Evolutionary conservation across 1,284 basidiomycete species (phyloP).

Genomic region (Xerocomus minutiporus): DNA sequence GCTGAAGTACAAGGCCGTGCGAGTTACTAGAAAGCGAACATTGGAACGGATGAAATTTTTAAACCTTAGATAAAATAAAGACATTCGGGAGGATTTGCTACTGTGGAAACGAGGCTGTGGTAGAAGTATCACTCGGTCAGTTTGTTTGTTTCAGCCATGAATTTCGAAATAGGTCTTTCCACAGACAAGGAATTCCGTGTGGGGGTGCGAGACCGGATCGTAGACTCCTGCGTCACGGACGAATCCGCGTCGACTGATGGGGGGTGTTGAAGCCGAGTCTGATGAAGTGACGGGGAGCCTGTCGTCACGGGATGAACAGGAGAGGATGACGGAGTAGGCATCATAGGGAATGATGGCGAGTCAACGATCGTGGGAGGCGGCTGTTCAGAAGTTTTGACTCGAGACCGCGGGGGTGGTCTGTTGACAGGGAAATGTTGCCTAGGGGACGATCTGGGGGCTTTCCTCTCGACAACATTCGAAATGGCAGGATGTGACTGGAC

Average conservation of each 20-base stretch:
- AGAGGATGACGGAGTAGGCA: slow-evolving; percentile 3
- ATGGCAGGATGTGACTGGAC: slow-evolving; percentile 30
- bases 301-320: slow-evolving; percentile 26
- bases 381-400: slow-evolving; percentile 1
- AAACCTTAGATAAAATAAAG: too few species aligned
- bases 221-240: slow-evolving; percentile 36
- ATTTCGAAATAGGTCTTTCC: slow-evolving; percentile 41
- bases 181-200: slow-evolving; percentile 14
- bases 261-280: slow-evolving; percentile 31
- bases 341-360: slow-evolving; percentile 23
- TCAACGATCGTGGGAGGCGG: slow-evolving; percentile 15
- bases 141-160: slow-evolving; percentile 28
- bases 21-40: background rate
- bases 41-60: too few species aligned
- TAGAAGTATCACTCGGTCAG: background rate
- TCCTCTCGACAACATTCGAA: slow-evolving; percentile 29
- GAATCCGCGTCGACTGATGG: slow-evolving; percentile 36
- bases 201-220: background rate
- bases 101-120: background rate
- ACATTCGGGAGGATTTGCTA: background rate
- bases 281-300: slow-evolving; percentile 37
- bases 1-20: background rate
- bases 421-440: slow-evolving; percentile 16
- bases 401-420: slow-evolving; percentile 7
- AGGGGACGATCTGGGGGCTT: slow-evolving; percentile 6